Base-by-base conservation (phyloP, 2,329 filamentous ascomycete species). In the Aspergillus thermomutatus region DNA sequence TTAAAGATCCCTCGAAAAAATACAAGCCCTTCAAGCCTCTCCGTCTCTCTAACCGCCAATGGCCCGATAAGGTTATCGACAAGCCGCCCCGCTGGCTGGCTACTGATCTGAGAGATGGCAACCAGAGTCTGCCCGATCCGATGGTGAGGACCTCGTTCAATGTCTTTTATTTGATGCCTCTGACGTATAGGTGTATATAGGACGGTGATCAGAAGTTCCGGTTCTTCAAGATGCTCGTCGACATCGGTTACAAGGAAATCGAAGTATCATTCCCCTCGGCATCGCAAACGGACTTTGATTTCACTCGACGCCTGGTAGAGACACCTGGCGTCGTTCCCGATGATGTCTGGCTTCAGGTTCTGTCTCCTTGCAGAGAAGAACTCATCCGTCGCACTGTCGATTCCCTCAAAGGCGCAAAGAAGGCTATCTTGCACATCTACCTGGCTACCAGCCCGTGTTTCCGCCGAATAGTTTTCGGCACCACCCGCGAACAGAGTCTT, bases 401-500 rank as follows among this genome's bases (percentile, higher is more conserved):
- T 67, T 91, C 92, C 55, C 80, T 97, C 62, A 87, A 84, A 72
- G 93, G 93, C 49, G 86, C 91, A 26, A 96, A 96, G 79, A 97
- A 96, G 75, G 94, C 91, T 53, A 89, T 97, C 63, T 83, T 97
- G 64, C 93, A 97, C 77, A 88, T 97, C 67, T 99, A 97, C 78
- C 87, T 99, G 50, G 93, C 94, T 50, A 97, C 94, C 6, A 96
- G 90, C 79, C 91, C 92, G 66, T 99, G 93, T 75, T 99, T 99
- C 83, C 90, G 92, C 60, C 84, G 87, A 58, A 87, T 97, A 55
- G 89, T 97, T 58, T 97, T 99, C 76, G 86, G 87, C 69, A 94
- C 92, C 83, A 84, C 87, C 57, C 88, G 95, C 72, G 87, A 92
- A 63, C 83, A 97, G 75, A 90, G 83, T 64, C 76, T 96, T 55